Conservation (phyloP, 345 rosid species). For the Linum trigynum region DNA sequence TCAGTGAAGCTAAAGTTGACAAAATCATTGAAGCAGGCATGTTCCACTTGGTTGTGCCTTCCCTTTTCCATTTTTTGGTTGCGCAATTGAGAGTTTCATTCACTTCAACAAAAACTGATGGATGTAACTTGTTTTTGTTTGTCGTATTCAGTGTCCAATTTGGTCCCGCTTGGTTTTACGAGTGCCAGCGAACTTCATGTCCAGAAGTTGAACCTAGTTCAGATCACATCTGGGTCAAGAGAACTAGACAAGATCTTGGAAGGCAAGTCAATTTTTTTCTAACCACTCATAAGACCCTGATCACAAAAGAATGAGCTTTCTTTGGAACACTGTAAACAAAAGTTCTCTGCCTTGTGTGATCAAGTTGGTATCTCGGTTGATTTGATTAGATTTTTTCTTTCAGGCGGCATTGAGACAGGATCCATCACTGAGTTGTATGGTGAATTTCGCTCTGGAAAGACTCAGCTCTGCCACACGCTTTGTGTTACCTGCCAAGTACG, state of each 20-base stretch:
- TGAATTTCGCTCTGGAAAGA: constrained; percentile 95
- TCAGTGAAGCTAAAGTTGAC: constrained; percentile 94
- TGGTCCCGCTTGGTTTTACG: constrained; percentile 90
- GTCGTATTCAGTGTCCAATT: constrained; percentile 58
- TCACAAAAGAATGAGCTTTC: no score
- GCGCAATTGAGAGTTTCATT: neutral
- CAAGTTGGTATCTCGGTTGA: neutral
- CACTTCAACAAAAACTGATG: neutral
- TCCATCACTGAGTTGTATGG: constrained; percentile 95
- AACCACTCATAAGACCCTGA: no score
- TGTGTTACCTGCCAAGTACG: constrained; percentile 96
- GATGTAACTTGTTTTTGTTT: constrained; percentile 4
- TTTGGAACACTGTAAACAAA: no score
- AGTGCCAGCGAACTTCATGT: constrained; percentile 89
- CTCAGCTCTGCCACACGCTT: constrained; percentile 93
- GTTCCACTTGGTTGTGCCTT: neutral
- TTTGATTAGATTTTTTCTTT: constrained; percentile 2
- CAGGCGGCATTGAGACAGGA: constrained; percentile 95
- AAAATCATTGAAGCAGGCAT: constrained; percentile 92
- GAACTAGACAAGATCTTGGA: constrained; percentile 93
- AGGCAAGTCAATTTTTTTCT: constrained; percentile 30
- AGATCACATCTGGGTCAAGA: constrained; percentile 89
- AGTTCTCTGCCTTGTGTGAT: neutral
- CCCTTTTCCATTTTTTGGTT: neutral
- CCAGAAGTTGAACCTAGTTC: constrained; percentile 88